Percentiles rank a stretch among this genome's conserved stretches.
These are phyloP conservation scores for Penicillium oxalicum DNA, from an alignment of 2,329 filamentous ascomycete genomes.

Conservation along the genomic window DNA sequence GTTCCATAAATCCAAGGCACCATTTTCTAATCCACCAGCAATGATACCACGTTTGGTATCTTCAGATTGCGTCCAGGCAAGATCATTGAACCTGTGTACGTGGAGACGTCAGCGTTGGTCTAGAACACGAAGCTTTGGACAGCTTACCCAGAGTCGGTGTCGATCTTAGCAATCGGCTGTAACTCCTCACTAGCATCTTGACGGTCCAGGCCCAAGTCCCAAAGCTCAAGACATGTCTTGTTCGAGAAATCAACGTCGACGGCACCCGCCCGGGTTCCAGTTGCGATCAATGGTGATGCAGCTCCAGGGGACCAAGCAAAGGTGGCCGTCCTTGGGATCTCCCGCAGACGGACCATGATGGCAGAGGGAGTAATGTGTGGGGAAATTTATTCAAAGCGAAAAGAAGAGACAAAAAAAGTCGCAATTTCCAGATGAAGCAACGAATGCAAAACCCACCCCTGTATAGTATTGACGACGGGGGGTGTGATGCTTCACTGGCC, in stretches of 20 bases:
- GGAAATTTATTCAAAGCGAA: constrained; percentile 12
- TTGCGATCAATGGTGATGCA: constrained; percentile 75
- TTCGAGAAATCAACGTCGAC: constrained; percentile 97
- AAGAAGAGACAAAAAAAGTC: constrained; percentile 6
- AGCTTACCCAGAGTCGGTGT: constrained; percentile 77
- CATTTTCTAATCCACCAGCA: constrained; percentile 91
- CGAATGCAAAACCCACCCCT: constrained; percentile 23
- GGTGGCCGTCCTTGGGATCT: constrained; percentile 92
- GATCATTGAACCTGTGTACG: constrained; percentile 76
- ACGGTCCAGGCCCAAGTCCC: constrained; percentile 83
- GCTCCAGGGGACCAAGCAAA: constrained; percentile 92
- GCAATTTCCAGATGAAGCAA: constrained; percentile 12
- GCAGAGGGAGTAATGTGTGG: constrained; percentile 17
- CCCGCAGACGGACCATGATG: constrained; percentile 88
- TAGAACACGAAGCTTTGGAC: not conserved
- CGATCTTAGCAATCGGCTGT: constrained; percentile 75
- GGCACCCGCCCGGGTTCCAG: constrained; percentile 88
- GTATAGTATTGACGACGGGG: constrained; percentile 26
- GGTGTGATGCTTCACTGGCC: constrained; percentile 23
- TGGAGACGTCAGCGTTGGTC: constrained; percentile 18
- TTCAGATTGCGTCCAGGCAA: constrained; percentile 83
- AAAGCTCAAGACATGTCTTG: constrained; percentile 92
- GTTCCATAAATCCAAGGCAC: constrained; percentile 89
- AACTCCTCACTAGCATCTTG: constrained; percentile 72
- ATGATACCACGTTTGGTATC: constrained; percentile 81